Conservation (phyloP, 768 basidiomycete species). For the Aureoboletus auriporus region DNA sequence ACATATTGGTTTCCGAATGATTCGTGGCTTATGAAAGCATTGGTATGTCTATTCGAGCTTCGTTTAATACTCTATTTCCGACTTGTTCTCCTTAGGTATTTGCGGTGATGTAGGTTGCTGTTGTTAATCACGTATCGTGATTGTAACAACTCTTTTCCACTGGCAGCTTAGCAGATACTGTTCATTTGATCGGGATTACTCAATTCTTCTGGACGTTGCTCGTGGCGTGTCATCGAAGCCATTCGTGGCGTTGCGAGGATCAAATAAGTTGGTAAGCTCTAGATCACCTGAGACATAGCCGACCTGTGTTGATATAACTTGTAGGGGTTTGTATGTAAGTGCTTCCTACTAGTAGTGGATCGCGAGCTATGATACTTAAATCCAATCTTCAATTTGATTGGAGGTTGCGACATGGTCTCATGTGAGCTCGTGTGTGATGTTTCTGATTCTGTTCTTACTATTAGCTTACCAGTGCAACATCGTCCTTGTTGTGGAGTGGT, state of each 20-base stretch:
- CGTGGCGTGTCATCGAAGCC: neutral
- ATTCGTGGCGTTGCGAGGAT: neutral
- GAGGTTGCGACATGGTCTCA: neutral
- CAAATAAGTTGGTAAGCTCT: constrained; percentile 1
- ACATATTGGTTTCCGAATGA: constrained; percentile 10
- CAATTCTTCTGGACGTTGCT: neutral
- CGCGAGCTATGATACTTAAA: neutral
- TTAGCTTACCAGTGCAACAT: neutral
- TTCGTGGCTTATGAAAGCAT: neutral
- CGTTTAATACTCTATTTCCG: neutral
- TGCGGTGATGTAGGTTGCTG: neutral
- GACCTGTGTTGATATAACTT: neutral
- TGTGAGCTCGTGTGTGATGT: neutral
- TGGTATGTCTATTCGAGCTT: neutral
- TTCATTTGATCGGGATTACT: constrained; percentile 2
- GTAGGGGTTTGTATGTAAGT: constrained; percentile 11
- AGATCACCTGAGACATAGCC: neutral
- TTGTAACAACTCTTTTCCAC: neutral
- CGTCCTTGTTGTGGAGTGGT: constrained; percentile 5
- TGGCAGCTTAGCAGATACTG: constrained; percentile 11
- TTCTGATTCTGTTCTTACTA: neutral
- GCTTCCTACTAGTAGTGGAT: neutral
- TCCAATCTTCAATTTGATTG: too few relatives aligned
- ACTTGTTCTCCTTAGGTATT: constrained; percentile 2
- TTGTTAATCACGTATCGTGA: too few relatives aligned